These are phyloP conservation scores for Debaryomycetaceae sp. DNA, from an alignment of 1,139 yeast genomes.

Conservation along the genomic window DNA sequence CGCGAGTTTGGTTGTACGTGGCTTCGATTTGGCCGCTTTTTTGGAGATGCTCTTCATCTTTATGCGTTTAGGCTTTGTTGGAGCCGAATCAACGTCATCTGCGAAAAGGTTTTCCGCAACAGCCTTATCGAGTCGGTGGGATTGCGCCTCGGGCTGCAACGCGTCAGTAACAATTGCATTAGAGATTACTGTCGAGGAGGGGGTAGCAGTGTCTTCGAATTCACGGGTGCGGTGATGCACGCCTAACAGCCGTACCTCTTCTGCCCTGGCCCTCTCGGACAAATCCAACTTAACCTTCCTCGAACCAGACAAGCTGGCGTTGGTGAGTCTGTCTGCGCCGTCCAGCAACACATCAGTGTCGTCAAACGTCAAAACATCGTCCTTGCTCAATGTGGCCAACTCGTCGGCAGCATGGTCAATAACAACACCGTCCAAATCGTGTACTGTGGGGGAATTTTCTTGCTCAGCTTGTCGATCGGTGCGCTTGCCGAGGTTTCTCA, in stretches of 20 bases:
- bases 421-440: conserved; percentile 32
- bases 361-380: conserved; percentile 59
- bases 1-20: conserved; percentile 12
- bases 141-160: too few species aligned
- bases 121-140: too few species aligned
- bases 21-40: conserved; percentile 14
- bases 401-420: conserved; percentile 45
- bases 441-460: conserved; percentile 12
- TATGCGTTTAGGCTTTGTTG: conserved; percentile 24
- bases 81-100: conserved; percentile 23
- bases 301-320: conserved; percentile 33
- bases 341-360: conserved; percentile 53
- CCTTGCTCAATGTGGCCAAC: conserved; percentile 33
- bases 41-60: conserved; percentile 48
- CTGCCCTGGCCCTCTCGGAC: conserved; percentile 21
- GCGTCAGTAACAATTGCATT: too few species aligned
- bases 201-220: too few species aligned
- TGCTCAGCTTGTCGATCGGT: conserved; percentile 4
- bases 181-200: too few species aligned
- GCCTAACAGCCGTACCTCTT: conserved; percentile 23
- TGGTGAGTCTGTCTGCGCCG: conserved; percentile 41
- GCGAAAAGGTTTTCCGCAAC: conserved; percentile 27
- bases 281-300: conserved; percentile 22
- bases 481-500: conserved; percentile 19
- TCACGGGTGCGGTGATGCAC: conserved; percentile 17